phyloP scores from a whole-genome alignment of 192 early-diverging fungal species.

The Gigaspora rosea region DNA sequence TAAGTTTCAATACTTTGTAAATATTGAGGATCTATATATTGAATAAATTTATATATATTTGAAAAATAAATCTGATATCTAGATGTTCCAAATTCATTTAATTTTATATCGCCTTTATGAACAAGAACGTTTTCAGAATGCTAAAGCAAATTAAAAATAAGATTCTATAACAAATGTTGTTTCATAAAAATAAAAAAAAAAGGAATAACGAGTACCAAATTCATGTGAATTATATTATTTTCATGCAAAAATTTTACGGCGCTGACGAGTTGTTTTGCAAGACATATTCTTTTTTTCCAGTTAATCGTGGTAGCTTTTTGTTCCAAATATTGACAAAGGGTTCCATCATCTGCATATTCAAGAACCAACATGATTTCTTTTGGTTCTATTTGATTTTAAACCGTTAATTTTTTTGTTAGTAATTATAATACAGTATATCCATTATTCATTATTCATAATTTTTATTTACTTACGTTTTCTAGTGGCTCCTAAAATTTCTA shows the following conservation, averaged over 20 bases:
- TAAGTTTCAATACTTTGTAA: not conserved
- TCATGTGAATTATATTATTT: not conserved
- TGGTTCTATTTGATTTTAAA: too few species aligned
- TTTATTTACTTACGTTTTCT: too few species aligned
- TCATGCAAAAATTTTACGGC: not conserved
- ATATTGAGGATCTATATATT: not conserved
- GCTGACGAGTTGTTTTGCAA: not conserved
- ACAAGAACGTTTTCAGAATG: not conserved
- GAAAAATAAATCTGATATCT: not conserved
- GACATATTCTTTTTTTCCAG: not conserved
- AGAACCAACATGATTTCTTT: not conserved
- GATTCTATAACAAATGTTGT: not conserved
- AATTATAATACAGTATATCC: too few species aligned
- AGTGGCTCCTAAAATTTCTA: too few species aligned
- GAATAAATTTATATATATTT: not conserved
- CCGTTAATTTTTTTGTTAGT: too few species aligned
- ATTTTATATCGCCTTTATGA: not conserved
- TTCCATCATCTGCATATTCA: not conserved
- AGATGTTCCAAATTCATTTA: not conserved
- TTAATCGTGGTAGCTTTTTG: not conserved
- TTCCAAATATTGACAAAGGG: not conserved
- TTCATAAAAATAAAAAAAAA: not conserved
- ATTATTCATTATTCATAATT: too few species aligned
- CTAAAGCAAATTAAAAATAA: not conserved
- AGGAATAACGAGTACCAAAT: not conserved